A percentile compares a stretch with the other conserved stretches of the same genome.
phyloP scores from a whole-genome alignment of 108 stramenopile species.

The Chaetoceros muelleri region DNA sequence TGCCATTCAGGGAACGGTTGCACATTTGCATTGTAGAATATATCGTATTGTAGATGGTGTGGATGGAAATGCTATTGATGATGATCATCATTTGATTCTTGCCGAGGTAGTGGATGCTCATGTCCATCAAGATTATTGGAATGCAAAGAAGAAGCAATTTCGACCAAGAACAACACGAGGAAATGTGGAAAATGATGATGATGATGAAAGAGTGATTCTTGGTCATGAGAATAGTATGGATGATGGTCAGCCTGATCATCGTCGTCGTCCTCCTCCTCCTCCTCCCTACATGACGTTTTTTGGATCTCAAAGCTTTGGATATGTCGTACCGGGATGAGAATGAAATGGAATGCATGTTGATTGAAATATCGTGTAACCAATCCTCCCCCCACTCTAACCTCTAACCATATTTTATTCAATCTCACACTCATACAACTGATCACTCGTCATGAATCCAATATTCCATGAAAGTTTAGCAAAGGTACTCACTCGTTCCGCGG shows the following conservation, averaged over 20 bases:
- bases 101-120: constrained; percentile 34
- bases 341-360: too few species aligned
- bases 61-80: constrained; percentile 19
- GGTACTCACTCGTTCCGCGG: background rate
- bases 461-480: background rate
- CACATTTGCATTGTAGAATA: constrained; percentile 32
- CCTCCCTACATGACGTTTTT: constrained; percentile 55
- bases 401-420: background rate
- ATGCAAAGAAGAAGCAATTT: constrained; percentile 34
- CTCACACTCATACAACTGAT: constrained; percentile 1
- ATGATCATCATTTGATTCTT: constrained; percentile 42
- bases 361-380: background rate
- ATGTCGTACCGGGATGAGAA: constrained; percentile 19
- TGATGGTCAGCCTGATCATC: too few species aligned
- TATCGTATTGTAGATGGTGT: constrained; percentile 9
- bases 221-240: too few species aligned
- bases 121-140: constrained; percentile 47
- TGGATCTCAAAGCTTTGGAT: constrained; percentile 59
- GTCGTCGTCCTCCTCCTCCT: too few species aligned
- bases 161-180: constrained; percentile 12
- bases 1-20: constrained; percentile 46
- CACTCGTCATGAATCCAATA: background rate
- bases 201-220: too few species aligned
- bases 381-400: background rate
- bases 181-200: background rate